Base-by-base conservation (phyloP, 2,329 filamentous ascomycete genomes). In the Lecanicillium sp. region DNA sequence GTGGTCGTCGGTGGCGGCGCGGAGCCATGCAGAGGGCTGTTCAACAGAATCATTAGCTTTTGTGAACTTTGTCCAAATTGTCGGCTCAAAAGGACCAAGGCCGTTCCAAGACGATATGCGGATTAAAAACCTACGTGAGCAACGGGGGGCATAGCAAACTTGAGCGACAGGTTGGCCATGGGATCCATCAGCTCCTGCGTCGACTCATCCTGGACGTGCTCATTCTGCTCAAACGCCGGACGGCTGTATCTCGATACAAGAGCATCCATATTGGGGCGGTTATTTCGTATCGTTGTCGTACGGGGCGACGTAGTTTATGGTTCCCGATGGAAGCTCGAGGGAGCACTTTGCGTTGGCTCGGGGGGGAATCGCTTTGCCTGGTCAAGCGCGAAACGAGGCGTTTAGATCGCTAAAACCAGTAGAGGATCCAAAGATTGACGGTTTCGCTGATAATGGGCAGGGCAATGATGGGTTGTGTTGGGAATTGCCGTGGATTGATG, bases 1-100 rank as follows among this genome's bases (percentile, higher is more conserved):
- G 65, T 89, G 82, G 77, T 98, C 92, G 71, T 98, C 92, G 52
- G 92, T 97, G 65, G 87, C 87, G 53, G 92, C 87, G 60, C 92
- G 89, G 57, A 98, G 87, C 84, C 92, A 98, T 56, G 87, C 80
- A 48, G 88, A 85, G 52, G 87, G 85, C 86, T 95, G 59, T 2
- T 12, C 7, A 25, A 19, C 11, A 27, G 30, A 9, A 15, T 36
- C 32, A 39, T 38, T 39, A 40, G 43, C 14, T 15, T 30, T 13
- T 25, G 22, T 25, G 7, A 25, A 11, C 11, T 7, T 25, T n/a
- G 13, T 17, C 5, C 37, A 4, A 27, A 13, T 6, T 15, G 25
- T 37, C 33, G 33, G 31, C 28, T 14, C 4, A 30, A 14, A 17
- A 33, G 11, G 17, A 5, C 30, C 4, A 18, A 11, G 5, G 30